phyloP scores from a whole-genome alignment of 768 basidiomycete genomes.

The Lactarius evosmus region DNA sequence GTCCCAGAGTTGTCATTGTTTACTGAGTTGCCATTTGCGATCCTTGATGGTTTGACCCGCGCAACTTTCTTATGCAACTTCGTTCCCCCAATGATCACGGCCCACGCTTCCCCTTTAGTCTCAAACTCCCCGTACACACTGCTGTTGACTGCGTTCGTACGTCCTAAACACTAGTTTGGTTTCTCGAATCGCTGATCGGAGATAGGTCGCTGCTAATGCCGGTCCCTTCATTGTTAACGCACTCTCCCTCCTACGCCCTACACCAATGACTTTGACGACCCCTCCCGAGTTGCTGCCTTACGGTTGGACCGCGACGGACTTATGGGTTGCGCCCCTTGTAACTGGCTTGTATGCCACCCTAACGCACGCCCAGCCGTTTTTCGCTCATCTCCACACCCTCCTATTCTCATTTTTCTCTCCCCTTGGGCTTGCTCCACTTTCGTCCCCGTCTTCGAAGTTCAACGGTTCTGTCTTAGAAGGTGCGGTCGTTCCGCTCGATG shows the following conservation, averaged over 20 bases:
- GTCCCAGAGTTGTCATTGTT: conserved; percentile 23
- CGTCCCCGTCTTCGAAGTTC: background rate
- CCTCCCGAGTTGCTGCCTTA: conserved; percentile 77
- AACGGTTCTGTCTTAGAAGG: background rate
- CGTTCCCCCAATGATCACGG: conserved; percentile 23
- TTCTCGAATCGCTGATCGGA: conserved; percentile 8
- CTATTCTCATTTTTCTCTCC: conserved; percentile 26
- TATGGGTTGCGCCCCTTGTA: conserved; percentile 79
- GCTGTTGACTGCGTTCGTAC: conserved; percentile 25
- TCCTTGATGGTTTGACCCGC: conserved; percentile 26
- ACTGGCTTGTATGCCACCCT: conserved; percentile 78
- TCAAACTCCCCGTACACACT: conserved; percentile 26
- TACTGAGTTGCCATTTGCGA: conserved; percentile 22
- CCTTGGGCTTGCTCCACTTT: conserved; percentile 16
- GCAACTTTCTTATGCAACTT: conserved; percentile 28
- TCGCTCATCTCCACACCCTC: conserved; percentile 24
- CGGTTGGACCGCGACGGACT: conserved; percentile 82
- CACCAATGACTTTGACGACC: conserved; percentile 63
- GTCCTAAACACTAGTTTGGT: background rate
- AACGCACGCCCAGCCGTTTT: conserved; percentile 85
- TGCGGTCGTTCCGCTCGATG: conserved; percentile 17
- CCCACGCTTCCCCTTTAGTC: conserved; percentile 20
- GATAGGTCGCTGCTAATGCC: conserved; percentile 35
- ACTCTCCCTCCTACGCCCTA: conserved; percentile 71
- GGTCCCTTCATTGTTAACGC: conserved; percentile 79